Percentiles rank a stretch among this genome's conserved stretches.
Evolutionary conservation across 352 stramenopile species (phyloP).

Genomic region (Phytophthora uliginosa): DNA sequence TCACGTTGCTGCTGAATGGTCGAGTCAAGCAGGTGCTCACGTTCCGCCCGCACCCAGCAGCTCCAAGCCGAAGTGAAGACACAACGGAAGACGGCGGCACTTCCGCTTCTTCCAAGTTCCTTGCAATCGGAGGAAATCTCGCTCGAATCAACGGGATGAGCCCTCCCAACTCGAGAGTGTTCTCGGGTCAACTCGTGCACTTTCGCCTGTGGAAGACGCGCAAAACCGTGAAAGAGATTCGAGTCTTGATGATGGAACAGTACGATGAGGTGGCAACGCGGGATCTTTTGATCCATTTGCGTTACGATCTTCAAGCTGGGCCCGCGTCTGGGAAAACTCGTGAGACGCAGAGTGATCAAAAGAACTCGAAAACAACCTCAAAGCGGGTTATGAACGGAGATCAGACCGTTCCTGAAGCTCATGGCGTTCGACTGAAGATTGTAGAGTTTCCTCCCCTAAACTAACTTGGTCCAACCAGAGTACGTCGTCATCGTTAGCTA

Average conservation of each 20-base stretch:
- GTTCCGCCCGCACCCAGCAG: slow-evolving; percentile 19
- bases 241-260: slow-evolving; percentile 34
- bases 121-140: slow-evolving; percentile 44
- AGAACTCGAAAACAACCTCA: neutral
- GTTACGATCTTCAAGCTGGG: slow-evolving; percentile 18
- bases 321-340: neutral
- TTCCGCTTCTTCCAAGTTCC: slow-evolving; percentile 21
- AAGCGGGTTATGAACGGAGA: slow-evolving; percentile 37
- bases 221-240: slow-evolving; percentile 30
- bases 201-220: slow-evolving; percentile 41
- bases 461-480: slow-evolving; percentile 23
- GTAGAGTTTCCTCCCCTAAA: slow-evolving; percentile 37
- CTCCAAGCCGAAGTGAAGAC: slow-evolving; percentile 10
- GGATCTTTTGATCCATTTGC: slow-evolving; percentile 37
- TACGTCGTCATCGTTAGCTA: slow-evolving; percentile 22
- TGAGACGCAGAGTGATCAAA: neutral
- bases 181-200: slow-evolving; percentile 39
- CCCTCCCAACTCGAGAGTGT: slow-evolving; percentile 15
- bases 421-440: slow-evolving; percentile 35
- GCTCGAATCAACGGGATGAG: slow-evolving; percentile 25
- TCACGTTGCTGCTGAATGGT: slow-evolving; percentile 40
- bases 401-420: slow-evolving; percentile 22
- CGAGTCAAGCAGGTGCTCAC: slow-evolving; percentile 27
- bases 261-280: slow-evolving; percentile 21
- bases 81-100: slow-evolving; percentile 5